Conservation (phyloP, 805 yeast genomes). For the Candida saitoana region DNA sequence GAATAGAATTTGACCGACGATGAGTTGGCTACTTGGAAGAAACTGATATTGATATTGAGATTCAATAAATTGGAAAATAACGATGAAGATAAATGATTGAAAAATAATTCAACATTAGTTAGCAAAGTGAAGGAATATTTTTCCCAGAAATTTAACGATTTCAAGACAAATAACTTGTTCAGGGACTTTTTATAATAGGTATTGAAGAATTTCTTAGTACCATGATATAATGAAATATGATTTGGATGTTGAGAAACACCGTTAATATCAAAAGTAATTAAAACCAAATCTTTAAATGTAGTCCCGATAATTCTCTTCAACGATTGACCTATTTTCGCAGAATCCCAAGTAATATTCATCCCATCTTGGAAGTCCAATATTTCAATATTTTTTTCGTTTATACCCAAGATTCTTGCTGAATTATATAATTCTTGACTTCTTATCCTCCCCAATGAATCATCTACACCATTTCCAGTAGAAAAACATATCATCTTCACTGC, state of each 20-base stretch:
- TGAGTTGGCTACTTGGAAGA: slow-evolving; percentile 19
- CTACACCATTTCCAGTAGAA: slow-evolving; percentile 64
- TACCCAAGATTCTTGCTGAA: slow-evolving; percentile 54
- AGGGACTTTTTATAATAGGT: slow-evolving; percentile 8
- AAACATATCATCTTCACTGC: slow-evolving; percentile 60
- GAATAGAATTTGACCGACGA: slow-evolving; percentile 36
- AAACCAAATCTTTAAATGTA: slow-evolving; percentile 21
- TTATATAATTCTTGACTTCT: slow-evolving; percentile 57
- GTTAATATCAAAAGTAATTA: slow-evolving; percentile 73
- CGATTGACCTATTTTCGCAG: slow-evolving; percentile 33
- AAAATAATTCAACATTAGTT: slow-evolving; percentile 39
- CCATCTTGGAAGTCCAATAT: slow-evolving; percentile 57
- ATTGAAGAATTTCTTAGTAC: slow-evolving; percentile 37
- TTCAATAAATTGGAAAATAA: slow-evolving; percentile 27
- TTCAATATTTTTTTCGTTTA: slow-evolving; percentile 37
- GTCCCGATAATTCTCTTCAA: slow-evolving; percentile 26
- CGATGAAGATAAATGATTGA: slow-evolving; percentile 31
- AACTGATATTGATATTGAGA: slow-evolving; percentile 35
- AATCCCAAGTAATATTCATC: slow-evolving; percentile 64
- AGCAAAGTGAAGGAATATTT: slow-evolving; percentile 49
- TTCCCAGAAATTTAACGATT: slow-evolving; percentile 34
- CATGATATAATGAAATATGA: slow-evolving; percentile 63
- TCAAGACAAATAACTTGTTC: slow-evolving; percentile 26
- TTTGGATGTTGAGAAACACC: slow-evolving; percentile 91
- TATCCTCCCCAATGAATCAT: slow-evolving; percentile 63